phyloP scores from a whole-genome alignment of 1,139 yeast species.

The Pichia sp. region DNA sequence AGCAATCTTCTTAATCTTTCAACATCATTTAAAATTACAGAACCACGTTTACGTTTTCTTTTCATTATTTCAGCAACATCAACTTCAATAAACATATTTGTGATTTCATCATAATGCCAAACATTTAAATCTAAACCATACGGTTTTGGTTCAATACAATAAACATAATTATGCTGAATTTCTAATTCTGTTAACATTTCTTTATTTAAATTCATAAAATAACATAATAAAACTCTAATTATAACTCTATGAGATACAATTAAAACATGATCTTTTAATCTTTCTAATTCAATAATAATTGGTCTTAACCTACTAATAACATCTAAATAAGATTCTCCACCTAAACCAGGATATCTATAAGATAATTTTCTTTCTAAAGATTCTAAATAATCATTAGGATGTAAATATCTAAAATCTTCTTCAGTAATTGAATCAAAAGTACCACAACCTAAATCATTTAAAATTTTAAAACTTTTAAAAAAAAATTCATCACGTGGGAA shows the following conservation, averaged over 20 bases:
- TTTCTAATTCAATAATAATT: constrained; percentile 31
- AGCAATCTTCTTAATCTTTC: constrained; percentile 16
- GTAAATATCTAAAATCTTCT: constrained; percentile 23
- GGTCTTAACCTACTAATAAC: constrained; percentile 31
- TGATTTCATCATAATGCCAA: constrained; percentile 30
- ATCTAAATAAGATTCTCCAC: constrained; percentile 33
- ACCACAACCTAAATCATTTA: constrained; percentile 32
- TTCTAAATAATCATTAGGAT: constrained; percentile 26
- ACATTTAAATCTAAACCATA: constrained; percentile 32
- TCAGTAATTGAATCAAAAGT: constrained; percentile 28
- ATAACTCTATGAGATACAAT: constrained; percentile 32
- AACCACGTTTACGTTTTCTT: constrained; percentile 27
- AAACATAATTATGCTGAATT: constrained; percentile 30
- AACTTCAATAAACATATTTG: constrained; percentile 31
- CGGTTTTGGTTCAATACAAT: constrained; percentile 33
- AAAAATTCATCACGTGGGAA: constrained; percentile 27
- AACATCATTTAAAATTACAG: constrained; percentile 18
- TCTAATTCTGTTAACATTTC: constrained; percentile 33
- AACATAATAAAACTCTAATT: constrained; percentile 31
- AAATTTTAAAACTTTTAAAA: constrained; percentile 29
- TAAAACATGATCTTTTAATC: constrained; percentile 30
- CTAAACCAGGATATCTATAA: constrained; percentile 31
- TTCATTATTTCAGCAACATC: constrained; percentile 32
- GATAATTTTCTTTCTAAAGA: constrained; percentile 26
- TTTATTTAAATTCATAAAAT: constrained; percentile 31